These are phyloP conservation scores for Boletus rufocinnamomeus DNA, from an alignment of 768 basidiomycete species.

Conservation along the genomic window DNA sequence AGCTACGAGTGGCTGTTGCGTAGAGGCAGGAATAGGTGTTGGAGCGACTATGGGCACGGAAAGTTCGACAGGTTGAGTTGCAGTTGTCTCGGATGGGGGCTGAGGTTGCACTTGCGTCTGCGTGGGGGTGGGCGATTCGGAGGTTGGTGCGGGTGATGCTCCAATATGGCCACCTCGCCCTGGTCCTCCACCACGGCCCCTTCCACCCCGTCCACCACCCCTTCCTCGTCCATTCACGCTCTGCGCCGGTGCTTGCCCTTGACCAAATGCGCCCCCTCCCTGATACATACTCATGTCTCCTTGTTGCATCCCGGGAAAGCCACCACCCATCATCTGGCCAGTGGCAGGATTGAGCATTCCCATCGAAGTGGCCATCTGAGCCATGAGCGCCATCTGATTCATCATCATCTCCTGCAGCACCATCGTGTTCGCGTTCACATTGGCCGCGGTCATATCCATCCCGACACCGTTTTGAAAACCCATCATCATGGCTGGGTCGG, in stretches of 20 bases:
- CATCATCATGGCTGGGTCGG: conserved; percentile 48
- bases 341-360: conserved; percentile 67
- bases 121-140: conserved; percentile 21
- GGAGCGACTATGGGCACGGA: conserved; percentile 28
- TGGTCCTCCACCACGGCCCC: conserved; percentile 44
- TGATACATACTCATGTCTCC: conserved; percentile 49
- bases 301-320: conserved; percentile 62
- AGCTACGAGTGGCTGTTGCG: conserved; percentile 8
- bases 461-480: conserved; percentile 45
- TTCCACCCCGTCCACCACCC: conserved; percentile 48
- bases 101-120: conserved; percentile 27
- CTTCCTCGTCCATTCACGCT: conserved; percentile 43
- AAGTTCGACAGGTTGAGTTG: conserved; percentile 10
- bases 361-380: conserved; percentile 86
- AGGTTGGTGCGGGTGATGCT: conserved; percentile 24
- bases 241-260: conserved; percentile 19
- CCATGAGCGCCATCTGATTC: conserved; percentile 92
- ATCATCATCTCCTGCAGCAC: conserved; percentile 89
- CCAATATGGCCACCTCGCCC: conserved; percentile 44
- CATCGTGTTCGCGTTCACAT: conserved; percentile 63
- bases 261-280: conserved; percentile 31
- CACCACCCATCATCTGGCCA: conserved; percentile 57
- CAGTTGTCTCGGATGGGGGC: conserved; percentile 14
- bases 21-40: conserved; percentile 30
- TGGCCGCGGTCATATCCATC: conserved; percentile 46